These are phyloP conservation scores for Neurospora sp. DNA, from an alignment of 2,329 filamentous ascomycete species.

Conservation along the genomic window DNA sequence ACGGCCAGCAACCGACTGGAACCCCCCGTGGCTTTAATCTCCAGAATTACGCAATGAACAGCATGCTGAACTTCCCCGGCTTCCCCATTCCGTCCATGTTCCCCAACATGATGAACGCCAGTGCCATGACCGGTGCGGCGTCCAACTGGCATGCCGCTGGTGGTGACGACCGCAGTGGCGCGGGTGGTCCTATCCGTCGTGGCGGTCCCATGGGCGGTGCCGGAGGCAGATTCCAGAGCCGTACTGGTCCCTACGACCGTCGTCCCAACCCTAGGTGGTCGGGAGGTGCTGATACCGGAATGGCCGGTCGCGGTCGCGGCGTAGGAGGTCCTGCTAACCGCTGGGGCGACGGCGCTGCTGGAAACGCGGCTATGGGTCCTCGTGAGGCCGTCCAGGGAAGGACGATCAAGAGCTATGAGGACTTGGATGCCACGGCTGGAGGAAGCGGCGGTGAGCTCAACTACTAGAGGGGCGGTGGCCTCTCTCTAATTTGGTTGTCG, in stretches of 20 bases:
- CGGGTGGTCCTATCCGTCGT: conserved; percentile 61
- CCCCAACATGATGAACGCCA: conserved; percentile 37
- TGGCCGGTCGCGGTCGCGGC: conserved; percentile 40
- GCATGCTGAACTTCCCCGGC: conserved; percentile 49
- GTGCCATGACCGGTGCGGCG: conserved; percentile 31
- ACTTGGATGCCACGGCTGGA: conserved; percentile 76
- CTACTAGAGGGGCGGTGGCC: conserved; percentile 47
- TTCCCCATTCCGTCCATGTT: conserved; percentile 44
- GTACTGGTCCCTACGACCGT: conserved; percentile 66
- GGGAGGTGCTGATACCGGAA: conserved; percentile 23
- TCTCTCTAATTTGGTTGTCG: neutral
- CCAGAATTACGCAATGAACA: conserved; percentile 55
- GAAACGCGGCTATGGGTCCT: conserved; percentile 69
- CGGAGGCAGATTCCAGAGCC: conserved; percentile 46
- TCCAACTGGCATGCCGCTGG: conserved; percentile 40
- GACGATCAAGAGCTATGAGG: conserved; percentile 94
- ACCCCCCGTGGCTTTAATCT: conserved; percentile 90
- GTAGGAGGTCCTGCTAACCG: conserved; percentile 39
- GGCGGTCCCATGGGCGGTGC: conserved; percentile 42
- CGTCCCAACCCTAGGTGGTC: conserved; percentile 46
- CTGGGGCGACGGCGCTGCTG: conserved; percentile 65
- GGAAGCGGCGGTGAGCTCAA: conserved; percentile 77
- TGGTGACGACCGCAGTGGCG: conserved; percentile 41
- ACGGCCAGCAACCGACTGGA: conserved; percentile 65
- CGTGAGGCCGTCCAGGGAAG: conserved; percentile 86